A percentile compares a stretch with the other conserved stretches of the same genome.
Evolutionary conservation across 257 asterid species (phyloP).

Genomic region (Gentiana dahurica): DNA sequence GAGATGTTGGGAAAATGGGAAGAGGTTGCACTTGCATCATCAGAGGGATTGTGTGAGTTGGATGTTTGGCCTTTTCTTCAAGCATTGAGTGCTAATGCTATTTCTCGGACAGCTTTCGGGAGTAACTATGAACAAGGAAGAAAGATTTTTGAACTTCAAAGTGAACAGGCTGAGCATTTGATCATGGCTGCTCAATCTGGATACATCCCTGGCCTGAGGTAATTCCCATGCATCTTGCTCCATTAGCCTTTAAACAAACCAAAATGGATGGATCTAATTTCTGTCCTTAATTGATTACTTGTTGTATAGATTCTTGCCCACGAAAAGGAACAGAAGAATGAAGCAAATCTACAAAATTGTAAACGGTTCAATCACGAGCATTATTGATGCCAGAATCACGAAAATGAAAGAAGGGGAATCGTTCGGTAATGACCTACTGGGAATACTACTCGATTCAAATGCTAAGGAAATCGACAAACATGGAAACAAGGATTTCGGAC

Average conservation of each 20-base stretch:
- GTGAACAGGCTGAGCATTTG: slow-evolving; percentile 8
- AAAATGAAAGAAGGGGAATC: slow-evolving; percentile 12
- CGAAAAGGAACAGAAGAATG: slow-evolving; percentile 26
- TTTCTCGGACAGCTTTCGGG: slow-evolving; percentile 17
- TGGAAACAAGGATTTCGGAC: slow-evolving; percentile 18
- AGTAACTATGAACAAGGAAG: slow-evolving; percentile 18
- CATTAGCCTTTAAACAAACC: no score
- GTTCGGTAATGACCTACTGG: slow-evolving; percentile 20
- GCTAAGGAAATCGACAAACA: slow-evolving; percentile 18
- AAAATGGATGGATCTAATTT: no score
- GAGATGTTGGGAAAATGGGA: slow-evolving; percentile 15
- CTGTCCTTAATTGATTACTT: not conserved
- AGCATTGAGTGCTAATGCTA: slow-evolving; percentile 10
- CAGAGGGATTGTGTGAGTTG: slow-evolving; percentile 6
- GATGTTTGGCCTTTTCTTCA: slow-evolving; percentile 18
- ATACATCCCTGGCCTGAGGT: slow-evolving; percentile 20
- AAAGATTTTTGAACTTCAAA: slow-evolving; percentile 13
- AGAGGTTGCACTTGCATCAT: slow-evolving; percentile 1
- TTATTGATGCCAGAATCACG: slow-evolving; percentile 15
- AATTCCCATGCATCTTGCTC: not conserved
- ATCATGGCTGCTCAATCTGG: not conserved
- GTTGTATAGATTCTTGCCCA: slow-evolving; percentile 22
- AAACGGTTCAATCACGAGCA: slow-evolving; percentile 8
- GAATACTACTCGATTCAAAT: slow-evolving; percentile 27
- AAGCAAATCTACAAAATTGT: slow-evolving; percentile 15